These are phyloP conservation scores for Stephania japonica DNA, from an alignment of 164 flowering plant species.

Conservation along the genomic window DNA sequence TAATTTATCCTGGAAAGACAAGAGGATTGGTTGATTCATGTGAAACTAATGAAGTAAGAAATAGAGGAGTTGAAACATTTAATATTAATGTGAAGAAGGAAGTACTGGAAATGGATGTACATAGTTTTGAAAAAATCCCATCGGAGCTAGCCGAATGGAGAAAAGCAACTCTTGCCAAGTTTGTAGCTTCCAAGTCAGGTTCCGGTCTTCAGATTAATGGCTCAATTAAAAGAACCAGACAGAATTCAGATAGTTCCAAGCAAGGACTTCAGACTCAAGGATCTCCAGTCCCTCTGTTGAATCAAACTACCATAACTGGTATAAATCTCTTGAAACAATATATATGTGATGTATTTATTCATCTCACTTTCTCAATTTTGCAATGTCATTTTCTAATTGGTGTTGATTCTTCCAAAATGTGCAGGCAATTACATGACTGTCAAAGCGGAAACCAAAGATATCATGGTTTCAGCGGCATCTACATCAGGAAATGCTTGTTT, in stretches of 20 bases:
- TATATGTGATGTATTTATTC: too few species aligned
- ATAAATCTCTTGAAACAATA: too few species aligned
- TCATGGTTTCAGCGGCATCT: conserved; percentile 13
- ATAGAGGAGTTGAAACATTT: too few species aligned
- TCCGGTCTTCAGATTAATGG: too few species aligned
- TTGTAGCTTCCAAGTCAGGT: neutral
- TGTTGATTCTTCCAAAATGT: neutral
- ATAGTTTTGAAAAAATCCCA: neutral
- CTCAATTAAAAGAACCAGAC: too few species aligned
- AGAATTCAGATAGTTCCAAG: neutral
- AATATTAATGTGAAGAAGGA: neutral
- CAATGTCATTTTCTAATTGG: neutral
- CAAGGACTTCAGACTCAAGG: neutral
- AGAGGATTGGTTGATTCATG: neutral
- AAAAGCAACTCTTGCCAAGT: neutral
- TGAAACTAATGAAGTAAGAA: neutral
- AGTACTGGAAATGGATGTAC: neutral
- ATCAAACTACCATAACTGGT: neutral
- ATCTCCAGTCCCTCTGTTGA: neutral
- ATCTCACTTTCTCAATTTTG: neutral
- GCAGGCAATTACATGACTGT: neutral
- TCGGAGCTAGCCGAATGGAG: neutral
- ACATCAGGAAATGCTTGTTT: conserved; percentile 19
- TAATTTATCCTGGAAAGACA: neutral
- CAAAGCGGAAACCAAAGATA: neutral